Conservation (phyloP, 768 basidiomycete species). For the Nevesoporus exiguus region DNA sequence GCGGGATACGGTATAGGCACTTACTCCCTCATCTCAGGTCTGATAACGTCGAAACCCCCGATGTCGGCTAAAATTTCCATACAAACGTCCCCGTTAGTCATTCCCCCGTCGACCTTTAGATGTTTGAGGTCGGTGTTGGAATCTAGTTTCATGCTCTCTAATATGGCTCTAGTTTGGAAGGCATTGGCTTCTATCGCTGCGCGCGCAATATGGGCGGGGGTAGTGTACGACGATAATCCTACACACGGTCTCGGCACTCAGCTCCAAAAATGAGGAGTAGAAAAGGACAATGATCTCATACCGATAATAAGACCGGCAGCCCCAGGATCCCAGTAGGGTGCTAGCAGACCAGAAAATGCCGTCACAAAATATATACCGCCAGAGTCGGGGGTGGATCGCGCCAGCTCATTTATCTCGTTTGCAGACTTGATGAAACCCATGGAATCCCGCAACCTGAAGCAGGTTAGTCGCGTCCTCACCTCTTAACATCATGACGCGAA, state of each 20-base stretch:
- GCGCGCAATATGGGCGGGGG: conserved; percentile 87
- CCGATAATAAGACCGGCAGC: conserved; percentile 87
- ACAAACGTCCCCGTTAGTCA: conserved; percentile 90
- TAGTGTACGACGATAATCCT: conserved; percentile 86
- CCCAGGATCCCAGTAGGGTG: conserved; percentile 96
- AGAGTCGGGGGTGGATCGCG: conserved; percentile 68
- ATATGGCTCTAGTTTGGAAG: conserved; percentile 91
- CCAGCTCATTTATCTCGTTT: conserved; percentile 80
- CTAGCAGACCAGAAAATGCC: conserved; percentile 92
- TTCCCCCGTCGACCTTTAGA: conserved; percentile 97
- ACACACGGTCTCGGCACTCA: neutral
- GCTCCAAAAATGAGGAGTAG: neutral
- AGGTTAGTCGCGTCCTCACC: neutral
- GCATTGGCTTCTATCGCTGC: conserved; percentile 96
- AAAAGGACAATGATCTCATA: conserved; percentile 22
- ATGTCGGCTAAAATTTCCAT: conserved; percentile 87
- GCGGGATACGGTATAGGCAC: conserved; percentile 27
- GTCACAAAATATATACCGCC: conserved; percentile 97
- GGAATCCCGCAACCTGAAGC: conserved; percentile 77
- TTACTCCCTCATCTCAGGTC: conserved; percentile 96
- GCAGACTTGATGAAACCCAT: conserved; percentile 80
- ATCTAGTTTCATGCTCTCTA: conserved; percentile 94
- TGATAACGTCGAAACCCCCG: conserved; percentile 86
- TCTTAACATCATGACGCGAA: conserved; percentile 20
- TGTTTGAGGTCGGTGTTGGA: conserved; percentile 74